Percentiles rank a stretch among this genome's conserved stretches.
Evolutionary conservation across 2,329 filamentous ascomycete genomes (phyloP).

Genomic region (Blastomyces silverae): DNA sequence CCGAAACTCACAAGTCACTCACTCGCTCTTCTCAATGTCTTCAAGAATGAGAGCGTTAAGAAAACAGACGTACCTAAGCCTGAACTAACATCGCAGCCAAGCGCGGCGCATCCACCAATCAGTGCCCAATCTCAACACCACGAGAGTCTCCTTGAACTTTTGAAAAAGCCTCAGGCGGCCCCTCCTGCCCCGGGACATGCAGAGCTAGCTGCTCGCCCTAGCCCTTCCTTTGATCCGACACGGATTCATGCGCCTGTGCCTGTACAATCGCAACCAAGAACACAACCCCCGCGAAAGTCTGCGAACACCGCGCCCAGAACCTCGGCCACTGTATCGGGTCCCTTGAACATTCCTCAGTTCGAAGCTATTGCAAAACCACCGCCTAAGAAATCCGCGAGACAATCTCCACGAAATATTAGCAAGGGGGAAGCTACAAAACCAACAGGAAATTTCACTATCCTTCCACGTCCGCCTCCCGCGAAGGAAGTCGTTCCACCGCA

Average conservation of each 20-base stretch:
- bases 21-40: slow-evolving; percentile 52
- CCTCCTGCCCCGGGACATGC: slow-evolving; percentile 33
- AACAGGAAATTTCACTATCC: slow-evolving; percentile 11
- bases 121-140: slow-evolving; percentile 33
- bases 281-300: slow-evolving; percentile 17
- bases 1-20: slow-evolving; percentile 54
- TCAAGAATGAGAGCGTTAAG: slow-evolving; percentile 41
- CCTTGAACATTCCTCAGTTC: slow-evolving; percentile 37
- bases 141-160: slow-evolving; percentile 32
- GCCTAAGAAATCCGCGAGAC: slow-evolving; percentile 24
- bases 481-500: not conserved
- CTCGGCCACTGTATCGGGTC: slow-evolving; percentile 38
- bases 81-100: slow-evolving; percentile 21
- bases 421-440: slow-evolving; percentile 11
- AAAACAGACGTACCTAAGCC: slow-evolving; percentile 25
- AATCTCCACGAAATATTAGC: not conserved
- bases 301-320: slow-evolving; percentile 22
- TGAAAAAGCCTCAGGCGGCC: slow-evolving; percentile 25
- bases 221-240: slow-evolving; percentile 25
- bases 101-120: slow-evolving; percentile 21
- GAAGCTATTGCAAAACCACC: slow-evolving; percentile 29
- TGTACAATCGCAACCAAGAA: slow-evolving; percentile 13
- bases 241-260: not conserved
- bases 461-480: slow-evolving; percentile 10
- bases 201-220: slow-evolving; percentile 43